Percentiles rank a stretch among this genome's conserved stretches.
phyloP scores from a whole-genome alignment of 768 basidiomycete genomes.

The Suillus subaureus region DNA sequence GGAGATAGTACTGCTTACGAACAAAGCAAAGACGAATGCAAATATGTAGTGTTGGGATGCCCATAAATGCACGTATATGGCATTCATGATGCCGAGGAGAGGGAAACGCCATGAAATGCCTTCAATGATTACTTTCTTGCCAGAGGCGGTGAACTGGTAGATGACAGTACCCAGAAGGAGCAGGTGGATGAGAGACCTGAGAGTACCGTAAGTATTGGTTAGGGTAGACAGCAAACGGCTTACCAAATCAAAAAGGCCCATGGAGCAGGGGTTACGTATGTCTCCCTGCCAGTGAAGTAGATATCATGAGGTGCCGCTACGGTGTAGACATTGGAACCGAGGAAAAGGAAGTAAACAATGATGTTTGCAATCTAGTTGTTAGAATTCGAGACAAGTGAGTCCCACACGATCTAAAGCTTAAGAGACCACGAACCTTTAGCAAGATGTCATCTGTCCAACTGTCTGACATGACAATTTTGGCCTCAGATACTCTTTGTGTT shows the following conservation, averaged over 20 bases:
- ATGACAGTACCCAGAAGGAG: conserved; percentile 89
- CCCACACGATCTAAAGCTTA: not conserved
- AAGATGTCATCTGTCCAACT: conserved; percentile 78
- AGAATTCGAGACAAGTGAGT: not conserved
- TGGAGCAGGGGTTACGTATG: conserved; percentile 92
- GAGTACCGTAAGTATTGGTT: conserved; percentile 13
- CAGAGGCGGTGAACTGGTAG: conserved; percentile 82
- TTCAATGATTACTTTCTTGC: conserved; percentile 81
- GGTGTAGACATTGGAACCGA: conserved; percentile 91
- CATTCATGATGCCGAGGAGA: conserved; percentile 82
- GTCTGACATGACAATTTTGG: conserved; percentile 51
- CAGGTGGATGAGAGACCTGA: conserved; percentile 84
- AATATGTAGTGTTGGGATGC: conserved; percentile 68
- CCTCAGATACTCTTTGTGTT: not conserved
- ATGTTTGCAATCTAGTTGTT: conserved; percentile 68
- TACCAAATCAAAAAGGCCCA: conserved; percentile 94
- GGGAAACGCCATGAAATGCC: conserved; percentile 92
- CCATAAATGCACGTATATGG: conserved; percentile 90
- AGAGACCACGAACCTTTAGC: conserved; percentile 60
- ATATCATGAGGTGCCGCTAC: conserved; percentile 73
- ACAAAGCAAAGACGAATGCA: conserved; percentile 87
- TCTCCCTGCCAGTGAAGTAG: conserved; percentile 77
- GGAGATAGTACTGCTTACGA: conserved; percentile 77
- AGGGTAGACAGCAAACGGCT: conserved; percentile 17
- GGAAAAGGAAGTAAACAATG: conserved; percentile 78